Evolutionary conservation across 1,284 basidiomycete genomes (phyloP), one percentile per base, ranked within the genome.

Genomic region (Retiboletus flavoniger): DNA sequence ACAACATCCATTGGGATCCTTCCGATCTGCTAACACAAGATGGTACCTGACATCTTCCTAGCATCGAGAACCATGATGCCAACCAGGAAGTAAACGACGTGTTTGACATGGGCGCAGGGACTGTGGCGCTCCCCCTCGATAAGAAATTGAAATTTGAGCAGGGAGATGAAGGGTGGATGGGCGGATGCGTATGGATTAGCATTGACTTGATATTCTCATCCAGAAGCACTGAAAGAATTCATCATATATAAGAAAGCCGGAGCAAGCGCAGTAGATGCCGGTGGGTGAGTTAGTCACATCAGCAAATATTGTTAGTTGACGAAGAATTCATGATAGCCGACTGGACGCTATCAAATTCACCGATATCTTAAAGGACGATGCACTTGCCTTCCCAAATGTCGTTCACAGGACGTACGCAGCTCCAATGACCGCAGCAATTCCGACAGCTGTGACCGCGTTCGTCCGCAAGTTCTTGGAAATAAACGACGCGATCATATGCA

Each of bases 141-240:
- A 84, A 88, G 62, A 84, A 84, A 85, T 70, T 86, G 74, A 76
- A 77, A 52, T 87, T 74, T 58, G 85, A 86, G 60, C 84, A 87
- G 65, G 85, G 87, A 1, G 81, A 87, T 60, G 71, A 70, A 7
- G 86, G 86, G 0, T 70, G 72, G 55, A 85, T 83, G 0, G 84
- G 83, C 52, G 87, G 87, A 80, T 81, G 17, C 34, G 52, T 54
- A 17, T 38, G 3, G 3, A 24, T 24, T 4, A 4, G 24, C 24
- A 24, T 24, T 24, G 4, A 24, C 24, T 24, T 24, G 24, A 24
- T 24, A 24, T 24, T 24, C n/a, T 6, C 10, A 3, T 11, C 11
- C 3, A n/a, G 6, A 9, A 3, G 9, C 16, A 19, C 34, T 60
- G 31, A 53, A 16, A 3, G 13, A 50, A 16, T 1, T 38, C 17